These are phyloP conservation scores for Hypoxylon sp. DNA, from an alignment of 2,329 filamentous ascomycete genomes.

Conservation along the genomic window DNA sequence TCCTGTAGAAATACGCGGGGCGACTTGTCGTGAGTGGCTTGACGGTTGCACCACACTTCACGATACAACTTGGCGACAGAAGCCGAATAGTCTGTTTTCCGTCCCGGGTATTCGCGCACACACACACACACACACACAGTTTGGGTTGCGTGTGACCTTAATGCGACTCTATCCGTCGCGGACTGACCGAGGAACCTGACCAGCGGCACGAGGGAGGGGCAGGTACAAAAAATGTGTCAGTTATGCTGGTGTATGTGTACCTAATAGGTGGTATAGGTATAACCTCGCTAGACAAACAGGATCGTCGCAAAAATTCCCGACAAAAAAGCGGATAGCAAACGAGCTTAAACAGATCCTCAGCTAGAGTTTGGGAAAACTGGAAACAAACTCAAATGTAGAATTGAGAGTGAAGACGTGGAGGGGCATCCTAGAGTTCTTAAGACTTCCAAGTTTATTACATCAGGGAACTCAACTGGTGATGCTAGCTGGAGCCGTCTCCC, in stretches of 20 bases:
- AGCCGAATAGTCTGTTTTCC: conserved; percentile 21
- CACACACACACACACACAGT: conserved; percentile 21
- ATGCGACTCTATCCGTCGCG: conserved; percentile 29
- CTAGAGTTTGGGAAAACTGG: conserved; percentile 9
- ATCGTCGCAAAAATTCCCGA: neutral
- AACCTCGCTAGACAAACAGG: neutral
- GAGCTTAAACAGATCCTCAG: conserved; percentile 10
- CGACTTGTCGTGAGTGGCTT: conserved; percentile 39
- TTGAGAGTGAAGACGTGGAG: conserved; percentile 38
- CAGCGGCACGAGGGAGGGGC: conserved; percentile 26
- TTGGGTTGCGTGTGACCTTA: conserved; percentile 34
- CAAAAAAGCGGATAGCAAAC: conserved; percentile 3
- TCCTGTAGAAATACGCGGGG: conserved; percentile 29
- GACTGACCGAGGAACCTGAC: conserved; percentile 38
- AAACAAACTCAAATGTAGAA: conserved; percentile 16
- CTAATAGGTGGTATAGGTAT: neutral
- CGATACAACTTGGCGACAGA: conserved; percentile 13
- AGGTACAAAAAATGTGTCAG: conserved; percentile 3
- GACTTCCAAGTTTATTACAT: conserved; percentile 35
- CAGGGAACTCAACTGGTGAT: conserved; percentile 41
- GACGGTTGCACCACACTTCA: conserved; percentile 22
- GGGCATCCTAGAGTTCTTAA: conserved; percentile 34
- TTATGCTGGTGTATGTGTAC: conserved; percentile 5
- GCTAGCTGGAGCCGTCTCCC: conserved; percentile 19
- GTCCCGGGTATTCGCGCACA: conserved; percentile 19